phyloP scores from a whole-genome alignment of 306 rosid species.

The Gillenia trifoliata region DNA sequence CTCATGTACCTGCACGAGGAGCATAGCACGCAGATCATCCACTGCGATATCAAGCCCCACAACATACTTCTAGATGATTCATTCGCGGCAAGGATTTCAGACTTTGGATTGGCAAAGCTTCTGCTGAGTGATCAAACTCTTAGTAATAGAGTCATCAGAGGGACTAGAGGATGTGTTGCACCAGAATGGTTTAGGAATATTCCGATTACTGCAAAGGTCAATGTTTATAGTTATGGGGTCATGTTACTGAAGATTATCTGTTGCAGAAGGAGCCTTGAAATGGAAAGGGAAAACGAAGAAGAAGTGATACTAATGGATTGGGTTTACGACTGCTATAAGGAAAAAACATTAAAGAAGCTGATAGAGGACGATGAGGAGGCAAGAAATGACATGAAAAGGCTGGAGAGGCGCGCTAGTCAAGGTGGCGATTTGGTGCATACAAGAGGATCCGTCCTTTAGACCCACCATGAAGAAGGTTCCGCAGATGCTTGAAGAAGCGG shows the following conservation, averaged over 20 bases:
- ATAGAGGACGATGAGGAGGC: conserved; percentile 9
- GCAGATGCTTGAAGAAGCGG: conserved; percentile 16
- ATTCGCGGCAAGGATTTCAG: not conserved
- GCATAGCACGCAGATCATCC: conserved; percentile 3
- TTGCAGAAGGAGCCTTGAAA: conserved; percentile 8
- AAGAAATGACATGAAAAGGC: conserved; percentile 14
- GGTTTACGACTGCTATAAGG: conserved; percentile 15
- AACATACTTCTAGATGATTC: conserved; percentile 4
- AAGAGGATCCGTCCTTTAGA: conserved; percentile 24
- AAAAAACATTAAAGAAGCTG: not conserved
- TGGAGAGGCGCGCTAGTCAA: conserved; percentile 5
- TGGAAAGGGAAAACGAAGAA: conserved; percentile 3
- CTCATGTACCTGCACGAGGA: not conserved
- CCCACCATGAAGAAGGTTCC: conserved; percentile 18
- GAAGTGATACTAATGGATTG: conserved; percentile 9
- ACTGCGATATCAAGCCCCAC: not conserved
- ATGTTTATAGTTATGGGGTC: not conserved
- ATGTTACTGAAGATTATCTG: not conserved
- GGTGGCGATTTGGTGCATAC: conserved; percentile 19
- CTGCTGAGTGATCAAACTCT: conserved; percentile 5
- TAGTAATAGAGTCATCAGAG: too few relatives aligned
- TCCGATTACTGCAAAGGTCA: not conserved
- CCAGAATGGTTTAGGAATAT: not conserved
- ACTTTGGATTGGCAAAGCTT: conserved; percentile 9
- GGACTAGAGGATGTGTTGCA: not conserved